Conservation (phyloP, 108 stramenopile species). For the Hondaea fermentalgiana region DNA sequence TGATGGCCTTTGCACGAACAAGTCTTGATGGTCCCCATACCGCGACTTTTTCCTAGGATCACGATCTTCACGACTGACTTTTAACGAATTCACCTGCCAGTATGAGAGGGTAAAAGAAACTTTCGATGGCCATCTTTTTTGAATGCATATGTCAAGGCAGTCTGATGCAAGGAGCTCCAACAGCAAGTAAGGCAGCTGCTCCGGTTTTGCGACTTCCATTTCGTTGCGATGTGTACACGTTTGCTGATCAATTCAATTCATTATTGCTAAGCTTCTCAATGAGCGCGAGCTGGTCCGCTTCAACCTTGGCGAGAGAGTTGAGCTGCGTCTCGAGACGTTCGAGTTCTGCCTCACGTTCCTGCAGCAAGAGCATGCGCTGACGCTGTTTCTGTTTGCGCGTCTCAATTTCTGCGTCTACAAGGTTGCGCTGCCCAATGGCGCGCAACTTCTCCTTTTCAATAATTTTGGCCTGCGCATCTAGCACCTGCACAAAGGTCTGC, state of each 20-base stretch:
- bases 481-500: constrained; percentile 36
- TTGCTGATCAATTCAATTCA: neutral
- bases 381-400: constrained; percentile 30
- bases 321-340: constrained; percentile 37
- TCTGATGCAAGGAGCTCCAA: too few species aligned
- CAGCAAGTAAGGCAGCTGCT: too few species aligned
- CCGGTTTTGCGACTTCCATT: too few species aligned
- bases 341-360: constrained; percentile 38
- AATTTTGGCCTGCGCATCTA: constrained; percentile 34
- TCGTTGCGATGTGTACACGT: too few species aligned
- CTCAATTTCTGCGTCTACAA: constrained; percentile 41
- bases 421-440: constrained; percentile 35
- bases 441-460: constrained; percentile 41
- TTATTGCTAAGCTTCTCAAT: constrained; percentile 45
- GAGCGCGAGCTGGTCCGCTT: constrained; percentile 44
- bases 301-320: constrained; percentile 35
- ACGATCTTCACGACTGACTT: too few species aligned
- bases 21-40: too few species aligned
- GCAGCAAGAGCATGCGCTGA: constrained; percentile 30
- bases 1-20: too few species aligned
- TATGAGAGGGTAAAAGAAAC: too few species aligned
- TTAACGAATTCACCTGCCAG: too few species aligned
- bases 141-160: too few species aligned
- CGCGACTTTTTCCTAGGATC: too few species aligned
- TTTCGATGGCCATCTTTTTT: too few species aligned